Conservation (phyloP, 306 rosid species). For the Biancaea sappan region DNA sequence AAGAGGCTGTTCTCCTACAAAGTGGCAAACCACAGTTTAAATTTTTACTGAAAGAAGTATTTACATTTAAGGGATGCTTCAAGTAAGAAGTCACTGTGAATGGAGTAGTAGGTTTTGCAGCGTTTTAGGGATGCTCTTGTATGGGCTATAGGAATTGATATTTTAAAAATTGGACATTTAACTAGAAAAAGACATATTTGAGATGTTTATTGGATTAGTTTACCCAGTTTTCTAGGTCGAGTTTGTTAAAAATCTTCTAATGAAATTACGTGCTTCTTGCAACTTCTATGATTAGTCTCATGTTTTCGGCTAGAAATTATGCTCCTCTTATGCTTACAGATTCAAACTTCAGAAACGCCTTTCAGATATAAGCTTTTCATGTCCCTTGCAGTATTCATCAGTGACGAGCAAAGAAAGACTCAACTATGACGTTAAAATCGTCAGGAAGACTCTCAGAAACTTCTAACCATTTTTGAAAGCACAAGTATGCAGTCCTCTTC, state of each 20-base stretch:
- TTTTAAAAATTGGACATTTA: too few relatives aligned
- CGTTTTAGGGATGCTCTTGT: background rate
- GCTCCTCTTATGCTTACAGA: background rate
- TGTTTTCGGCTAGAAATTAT: background rate
- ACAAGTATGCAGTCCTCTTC: background rate
- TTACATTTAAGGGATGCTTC: too few relatives aligned
- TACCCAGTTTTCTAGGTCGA: too few relatives aligned
- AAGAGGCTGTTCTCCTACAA: too few relatives aligned
- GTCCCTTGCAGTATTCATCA: background rate
- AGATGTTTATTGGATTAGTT: too few relatives aligned
- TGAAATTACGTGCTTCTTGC: background rate
- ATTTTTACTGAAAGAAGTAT: too few relatives aligned
- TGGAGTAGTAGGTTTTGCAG: background rate
- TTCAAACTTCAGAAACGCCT: background rate
- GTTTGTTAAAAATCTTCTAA: too few relatives aligned
- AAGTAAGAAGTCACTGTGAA: background rate
- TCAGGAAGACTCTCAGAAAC: too few relatives aligned
- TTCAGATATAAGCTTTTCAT: background rate
- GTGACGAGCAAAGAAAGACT: background rate
- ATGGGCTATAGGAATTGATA: background rate
- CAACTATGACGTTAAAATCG: too few relatives aligned
- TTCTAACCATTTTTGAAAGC: background rate
- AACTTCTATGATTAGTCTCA: background rate
- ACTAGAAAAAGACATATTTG: too few relatives aligned
- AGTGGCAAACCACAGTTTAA: too few relatives aligned